A percentile compares a stretch with the other conserved stretches of the same genome.
Evolutionary conservation across 805 yeast species (phyloP).

Genomic region (Kuraishia piskuri): DNA sequence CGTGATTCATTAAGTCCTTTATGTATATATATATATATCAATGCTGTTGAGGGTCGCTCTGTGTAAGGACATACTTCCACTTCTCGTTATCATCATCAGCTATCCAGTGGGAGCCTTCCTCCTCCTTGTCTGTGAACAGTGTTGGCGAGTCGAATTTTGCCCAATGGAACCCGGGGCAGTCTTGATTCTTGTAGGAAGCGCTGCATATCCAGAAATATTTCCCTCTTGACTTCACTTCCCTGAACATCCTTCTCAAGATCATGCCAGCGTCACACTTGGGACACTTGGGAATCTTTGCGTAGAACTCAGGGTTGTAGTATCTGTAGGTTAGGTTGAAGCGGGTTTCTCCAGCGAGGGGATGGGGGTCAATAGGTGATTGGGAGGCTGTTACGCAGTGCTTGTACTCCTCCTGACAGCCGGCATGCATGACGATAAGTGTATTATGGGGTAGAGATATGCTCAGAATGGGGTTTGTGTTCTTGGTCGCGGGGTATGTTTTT

Average conservation of each 20-base stretch:
- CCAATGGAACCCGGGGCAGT: slow-evolving; percentile 41
- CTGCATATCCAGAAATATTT: slow-evolving; percentile 64
- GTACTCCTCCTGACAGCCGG: slow-evolving; percentile 71
- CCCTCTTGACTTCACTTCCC: slow-evolving; percentile 36
- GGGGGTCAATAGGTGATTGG: slow-evolving; percentile 28
- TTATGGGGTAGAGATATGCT: slow-evolving; percentile 65
- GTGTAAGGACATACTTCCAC: background rate
- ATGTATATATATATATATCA: too few relatives aligned
- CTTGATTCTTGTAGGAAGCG: slow-evolving; percentile 30
- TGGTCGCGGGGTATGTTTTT: slow-evolving; percentile 22
- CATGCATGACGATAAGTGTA: slow-evolving; percentile 62
- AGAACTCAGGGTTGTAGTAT: slow-evolving; percentile 33
- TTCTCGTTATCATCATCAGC: slow-evolving; percentile 28
- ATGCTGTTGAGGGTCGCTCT: background rate
- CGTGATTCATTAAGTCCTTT: background rate
- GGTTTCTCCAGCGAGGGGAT: slow-evolving; percentile 37
- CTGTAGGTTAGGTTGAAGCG: slow-evolving; percentile 65
- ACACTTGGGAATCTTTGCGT: slow-evolving; percentile 32
- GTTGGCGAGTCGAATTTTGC: slow-evolving; percentile 33
- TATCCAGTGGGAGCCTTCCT: slow-evolving; percentile 35
- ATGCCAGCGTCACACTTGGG: slow-evolving; percentile 30
- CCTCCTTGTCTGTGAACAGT: slow-evolving; percentile 21
- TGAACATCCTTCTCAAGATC: slow-evolving; percentile 49
- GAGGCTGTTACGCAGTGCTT: slow-evolving; percentile 56
- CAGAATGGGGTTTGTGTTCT: slow-evolving; percentile 26